These are phyloP conservation scores for Tricholoma terreum DNA, from an alignment of 768 basidiomycete genomes.

Conservation along the genomic window DNA sequence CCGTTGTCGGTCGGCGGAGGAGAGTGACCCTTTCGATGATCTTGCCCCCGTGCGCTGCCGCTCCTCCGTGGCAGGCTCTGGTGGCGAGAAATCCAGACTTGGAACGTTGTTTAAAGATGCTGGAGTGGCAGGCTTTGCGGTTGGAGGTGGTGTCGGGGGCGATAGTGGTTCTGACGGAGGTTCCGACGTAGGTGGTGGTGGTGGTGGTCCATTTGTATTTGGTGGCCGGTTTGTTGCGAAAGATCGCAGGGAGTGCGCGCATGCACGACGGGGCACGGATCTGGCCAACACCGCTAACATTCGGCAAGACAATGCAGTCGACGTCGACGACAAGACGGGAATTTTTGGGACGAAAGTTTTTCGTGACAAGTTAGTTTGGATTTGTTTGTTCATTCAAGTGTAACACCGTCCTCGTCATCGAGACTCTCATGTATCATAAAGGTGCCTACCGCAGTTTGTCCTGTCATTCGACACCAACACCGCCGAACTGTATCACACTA, in stretches of 20 bases:
- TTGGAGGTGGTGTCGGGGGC: constrained; percentile 17
- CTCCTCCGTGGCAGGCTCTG: constrained; percentile 36
- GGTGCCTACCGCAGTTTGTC: too few relatives aligned
- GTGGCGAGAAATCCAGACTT: constrained; percentile 65
- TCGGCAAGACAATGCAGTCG: too few relatives aligned
- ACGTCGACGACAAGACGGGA: not conserved
- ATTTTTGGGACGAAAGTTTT: not conserved
- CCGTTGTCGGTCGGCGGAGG: constrained; percentile 73
- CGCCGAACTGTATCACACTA: too few relatives aligned
- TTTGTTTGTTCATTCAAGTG: not conserved
- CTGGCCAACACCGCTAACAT: constrained; percentile 26
- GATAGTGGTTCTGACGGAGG: constrained; percentile 4
- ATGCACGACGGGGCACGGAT: constrained; percentile 31
- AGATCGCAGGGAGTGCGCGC: constrained; percentile 32
- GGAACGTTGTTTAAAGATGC: constrained; percentile 31
- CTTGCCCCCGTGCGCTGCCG: constrained; percentile 66
- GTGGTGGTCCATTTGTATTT: constrained; percentile 10
- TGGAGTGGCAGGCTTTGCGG: constrained; percentile 18
- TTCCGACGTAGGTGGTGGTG: not conserved
- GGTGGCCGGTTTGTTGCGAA: constrained; percentile 29
- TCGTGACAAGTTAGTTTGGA: not conserved
- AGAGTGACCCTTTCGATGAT: constrained; percentile 75
- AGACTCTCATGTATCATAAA: too few relatives aligned
- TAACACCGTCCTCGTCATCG: too few relatives aligned
- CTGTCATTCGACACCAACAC: too few relatives aligned